Evolutionary conservation across 2,329 filamentous ascomycete genomes (phyloP).

Genomic region (Teratosphaeria epicoccoides): DNA sequence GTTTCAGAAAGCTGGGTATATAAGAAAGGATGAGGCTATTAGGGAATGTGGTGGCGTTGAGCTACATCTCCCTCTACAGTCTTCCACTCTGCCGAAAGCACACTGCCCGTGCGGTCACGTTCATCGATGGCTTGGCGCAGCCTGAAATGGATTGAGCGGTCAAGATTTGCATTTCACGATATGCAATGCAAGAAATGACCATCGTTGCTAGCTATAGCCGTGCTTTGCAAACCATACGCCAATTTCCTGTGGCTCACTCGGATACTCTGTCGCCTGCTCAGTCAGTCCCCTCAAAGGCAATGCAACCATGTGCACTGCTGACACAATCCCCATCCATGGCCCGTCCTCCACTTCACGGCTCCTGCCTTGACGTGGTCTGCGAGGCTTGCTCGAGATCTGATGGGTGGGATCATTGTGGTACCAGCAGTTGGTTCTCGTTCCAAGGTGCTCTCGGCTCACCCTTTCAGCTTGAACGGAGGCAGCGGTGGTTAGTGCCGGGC

Average conservation of each 20-base stretch:
- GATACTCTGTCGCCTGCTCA: slow-evolving; percentile 6
- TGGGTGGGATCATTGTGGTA: slow-evolving; percentile 1
- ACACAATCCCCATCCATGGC: slow-evolving; percentile 2
- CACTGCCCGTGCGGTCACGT: too few relatives aligned
- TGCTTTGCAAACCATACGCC: not conserved
- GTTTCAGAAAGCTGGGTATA: too few relatives aligned
- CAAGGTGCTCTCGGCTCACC: not conserved
- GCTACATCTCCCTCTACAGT: too few relatives aligned
- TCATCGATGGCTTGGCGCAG: too few relatives aligned
- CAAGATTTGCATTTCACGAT: too few relatives aligned
- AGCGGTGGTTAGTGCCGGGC: too few relatives aligned
- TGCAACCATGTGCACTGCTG: slow-evolving; percentile 4
- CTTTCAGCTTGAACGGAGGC: not conserved
- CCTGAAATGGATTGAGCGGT: too few relatives aligned
- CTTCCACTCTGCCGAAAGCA: too few relatives aligned
- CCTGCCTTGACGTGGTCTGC: not conserved
- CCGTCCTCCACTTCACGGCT: not conserved
- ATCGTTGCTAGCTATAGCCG: not conserved
- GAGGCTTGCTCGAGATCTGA: slow-evolving; percentile 1
- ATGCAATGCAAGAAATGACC: too few relatives aligned
- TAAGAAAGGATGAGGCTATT: too few relatives aligned
- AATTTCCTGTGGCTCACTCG: not conserved
- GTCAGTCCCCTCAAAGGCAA: slow-evolving; percentile 9
- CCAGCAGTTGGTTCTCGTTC: not conserved
- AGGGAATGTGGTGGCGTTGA: too few relatives aligned